phyloP scores from a whole-genome alignment of 768 basidiomycete genomes.

The Macrolepiota fuliginosa region DNA sequence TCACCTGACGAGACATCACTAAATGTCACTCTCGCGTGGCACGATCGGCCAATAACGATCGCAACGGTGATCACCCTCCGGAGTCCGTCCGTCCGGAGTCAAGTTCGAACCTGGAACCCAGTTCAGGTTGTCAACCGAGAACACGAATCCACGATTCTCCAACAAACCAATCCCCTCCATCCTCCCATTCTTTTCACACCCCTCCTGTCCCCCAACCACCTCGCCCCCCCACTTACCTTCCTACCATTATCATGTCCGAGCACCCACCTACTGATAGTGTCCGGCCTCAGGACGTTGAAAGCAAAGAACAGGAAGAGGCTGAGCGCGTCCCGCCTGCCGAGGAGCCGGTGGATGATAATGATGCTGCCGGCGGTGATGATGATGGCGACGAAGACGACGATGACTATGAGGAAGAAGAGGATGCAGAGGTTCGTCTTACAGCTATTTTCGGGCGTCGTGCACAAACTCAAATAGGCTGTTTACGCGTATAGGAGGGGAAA shows the following conservation, averaged over 20 bases:
- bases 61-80: neutral
- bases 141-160: slow-evolving; percentile 11
- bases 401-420: slow-evolving; percentile 7
- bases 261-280: neutral
- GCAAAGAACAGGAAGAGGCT: neutral
- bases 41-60: neutral
- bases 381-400: slow-evolving; percentile 5
- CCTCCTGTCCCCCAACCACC: neutral
- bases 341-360: neutral
- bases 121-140: slow-evolving; percentile 7
- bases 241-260: slow-evolving; percentile 3
- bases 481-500: slow-evolving; percentile 2
- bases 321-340: slow-evolving; percentile 4
- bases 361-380: neutral
- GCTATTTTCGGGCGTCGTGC: neutral
- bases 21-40: neutral
- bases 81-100: slow-evolving; percentile 3
- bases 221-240: neutral
- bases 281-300: slow-evolving; percentile 3
- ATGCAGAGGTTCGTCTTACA: neutral
- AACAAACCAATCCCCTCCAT: slow-evolving; percentile 8
- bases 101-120: neutral
- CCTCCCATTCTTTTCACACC: slow-evolving; percentile 5
- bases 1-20: slow-evolving; percentile 2
- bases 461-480: neutral